phyloP scores from a whole-genome alignment of 768 basidiomycete species.

The Xanthoconium purpureum region DNA sequence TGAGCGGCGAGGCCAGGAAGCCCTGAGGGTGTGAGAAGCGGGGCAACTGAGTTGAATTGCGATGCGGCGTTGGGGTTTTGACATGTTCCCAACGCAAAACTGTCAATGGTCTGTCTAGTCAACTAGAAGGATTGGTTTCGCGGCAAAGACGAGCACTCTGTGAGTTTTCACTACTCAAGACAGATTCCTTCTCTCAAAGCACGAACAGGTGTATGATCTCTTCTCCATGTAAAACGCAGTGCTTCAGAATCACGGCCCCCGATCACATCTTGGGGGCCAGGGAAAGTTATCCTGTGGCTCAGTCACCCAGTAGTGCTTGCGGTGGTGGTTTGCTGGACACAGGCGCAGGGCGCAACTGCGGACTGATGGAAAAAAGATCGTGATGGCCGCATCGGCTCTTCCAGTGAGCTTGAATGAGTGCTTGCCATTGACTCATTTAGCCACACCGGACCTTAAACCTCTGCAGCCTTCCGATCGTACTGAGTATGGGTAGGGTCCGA shows the following conservation, averaged over 20 bases:
- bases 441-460: neutral
- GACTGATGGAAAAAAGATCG: too few species aligned
- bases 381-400: neutral
- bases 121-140: neutral
- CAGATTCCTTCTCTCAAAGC: too few species aligned
- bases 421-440: neutral
- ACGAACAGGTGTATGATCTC: too few species aligned
- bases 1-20: neutral
- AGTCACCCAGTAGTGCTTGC: too few species aligned
- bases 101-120: neutral
- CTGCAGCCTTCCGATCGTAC: too few species aligned
- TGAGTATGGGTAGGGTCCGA: too few species aligned
- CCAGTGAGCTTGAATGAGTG: neutral
- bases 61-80: neutral
- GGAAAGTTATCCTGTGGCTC: too few species aligned
- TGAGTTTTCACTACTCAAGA: neutral
- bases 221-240: too few species aligned
- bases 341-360: too few species aligned
- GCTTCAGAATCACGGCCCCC: too few species aligned
- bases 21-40: neutral
- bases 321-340: too few species aligned
- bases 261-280: too few species aligned
- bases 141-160: neutral
- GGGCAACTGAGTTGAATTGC: neutral
- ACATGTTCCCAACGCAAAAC: neutral